These are phyloP conservation scores for Aspergillus sojae DNA, from an alignment of 2,329 filamentous ascomycete genomes.

Conservation along the genomic window DNA sequence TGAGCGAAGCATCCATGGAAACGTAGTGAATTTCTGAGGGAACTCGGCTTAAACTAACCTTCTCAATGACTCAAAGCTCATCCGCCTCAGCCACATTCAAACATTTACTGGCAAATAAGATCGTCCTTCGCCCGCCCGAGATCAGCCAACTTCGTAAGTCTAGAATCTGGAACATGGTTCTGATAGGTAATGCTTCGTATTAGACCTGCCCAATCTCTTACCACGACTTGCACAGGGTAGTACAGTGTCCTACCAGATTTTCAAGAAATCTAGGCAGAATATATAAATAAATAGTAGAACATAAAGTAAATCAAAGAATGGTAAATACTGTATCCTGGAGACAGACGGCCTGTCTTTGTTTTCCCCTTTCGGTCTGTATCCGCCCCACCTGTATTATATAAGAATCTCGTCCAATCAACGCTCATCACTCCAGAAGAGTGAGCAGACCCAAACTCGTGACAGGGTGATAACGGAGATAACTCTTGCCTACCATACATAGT, in stretches of 20 bases:
- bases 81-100: neutral
- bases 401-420: neutral
- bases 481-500: neutral
- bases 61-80: neutral
- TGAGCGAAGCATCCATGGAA: neutral
- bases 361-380: neutral
- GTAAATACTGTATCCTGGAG: too few species aligned
- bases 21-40: neutral
- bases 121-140: neutral
- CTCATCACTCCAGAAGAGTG: neutral
- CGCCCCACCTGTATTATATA: neutral
- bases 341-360: neutral
- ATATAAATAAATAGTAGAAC: too few species aligned
- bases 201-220: neutral
- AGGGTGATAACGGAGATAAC: conserved; percentile 26
- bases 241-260: neutral
- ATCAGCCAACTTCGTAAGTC: neutral
- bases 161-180: neutral
- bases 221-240: neutral
- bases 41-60: neutral
- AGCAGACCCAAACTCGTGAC: neutral
- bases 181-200: neutral
- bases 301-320: too few species aligned
- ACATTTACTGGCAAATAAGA: neutral
- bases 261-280: too few species aligned